These are phyloP conservation scores for Echinosophora koreensis DNA, from an alignment of 306 rosid species.

Conservation along the genomic window DNA sequence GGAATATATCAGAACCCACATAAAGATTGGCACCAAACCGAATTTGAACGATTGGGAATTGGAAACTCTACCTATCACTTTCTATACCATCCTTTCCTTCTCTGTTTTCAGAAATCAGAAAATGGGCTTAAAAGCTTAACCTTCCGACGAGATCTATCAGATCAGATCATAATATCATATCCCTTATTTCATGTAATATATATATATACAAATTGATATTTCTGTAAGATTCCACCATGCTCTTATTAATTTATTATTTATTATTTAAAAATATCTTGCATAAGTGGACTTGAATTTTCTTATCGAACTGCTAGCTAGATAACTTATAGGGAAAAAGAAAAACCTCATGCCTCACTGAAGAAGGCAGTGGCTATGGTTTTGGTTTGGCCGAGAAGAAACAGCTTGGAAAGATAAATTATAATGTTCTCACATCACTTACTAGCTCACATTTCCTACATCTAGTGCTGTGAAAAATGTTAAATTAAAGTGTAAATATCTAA, in stretches of 20 bases:
- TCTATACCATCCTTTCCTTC: neutral
- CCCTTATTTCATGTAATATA: constrained; percentile 2
- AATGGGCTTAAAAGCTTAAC: neutral
- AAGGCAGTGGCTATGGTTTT: constrained; percentile 39
- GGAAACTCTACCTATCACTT: constrained; percentile 14
- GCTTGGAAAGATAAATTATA: neutral
- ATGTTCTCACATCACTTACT: neutral
- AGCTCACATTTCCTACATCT: neutral
- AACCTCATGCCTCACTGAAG: constrained; percentile 34
- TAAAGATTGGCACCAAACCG: constrained; percentile 28
- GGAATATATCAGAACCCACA: constrained; percentile 50
- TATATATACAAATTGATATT: neutral
- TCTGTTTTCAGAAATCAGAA: constrained; percentile 15
- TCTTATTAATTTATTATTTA: constrained; percentile 14
- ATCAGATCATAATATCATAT: too few relatives aligned
- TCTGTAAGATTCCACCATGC: neutral
- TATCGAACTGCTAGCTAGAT: neutral
- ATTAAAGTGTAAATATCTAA: neutral
- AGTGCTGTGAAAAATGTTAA: neutral
- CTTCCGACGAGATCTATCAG: neutral
- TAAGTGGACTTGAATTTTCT: constrained; percentile 16
- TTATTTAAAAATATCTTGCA: neutral
- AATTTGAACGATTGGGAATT: constrained; percentile 29
- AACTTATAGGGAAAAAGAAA: constrained; percentile 1
- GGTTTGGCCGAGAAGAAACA: constrained; percentile 38